Percentiles rank a stretch among this genome's conserved stretches.
These are phyloP conservation scores for Schwanniomyces vanrijiae DNA, from an alignment of 805 yeast genomes.

Conservation along the genomic window DNA sequence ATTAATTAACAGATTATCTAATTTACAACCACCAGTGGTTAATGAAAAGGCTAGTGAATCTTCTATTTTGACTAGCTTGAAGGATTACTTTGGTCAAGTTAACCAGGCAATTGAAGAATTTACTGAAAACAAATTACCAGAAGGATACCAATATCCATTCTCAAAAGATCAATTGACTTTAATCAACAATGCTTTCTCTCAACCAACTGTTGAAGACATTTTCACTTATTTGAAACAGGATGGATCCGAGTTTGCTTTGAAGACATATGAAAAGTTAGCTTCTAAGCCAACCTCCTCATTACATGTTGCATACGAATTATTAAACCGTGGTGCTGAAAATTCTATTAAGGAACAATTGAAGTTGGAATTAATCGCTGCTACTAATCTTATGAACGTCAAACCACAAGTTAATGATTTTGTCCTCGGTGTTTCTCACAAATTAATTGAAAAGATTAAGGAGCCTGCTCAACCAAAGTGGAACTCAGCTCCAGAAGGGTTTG, in stretches of 20 bases:
- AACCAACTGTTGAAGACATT: slow-evolving; percentile 53
- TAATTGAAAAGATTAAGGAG: slow-evolving; percentile 58
- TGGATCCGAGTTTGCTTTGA: slow-evolving; percentile 64
- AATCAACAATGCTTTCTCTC: slow-evolving; percentile 69
- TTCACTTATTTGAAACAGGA: slow-evolving; percentile 51
- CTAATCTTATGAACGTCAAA: slow-evolving; percentile 61
- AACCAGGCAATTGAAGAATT: slow-evolving; percentile 79
- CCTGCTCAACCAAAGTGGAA: slow-evolving; percentile 38
- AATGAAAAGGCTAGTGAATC: slow-evolving; percentile 27
- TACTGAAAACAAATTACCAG: slow-evolving; percentile 61
- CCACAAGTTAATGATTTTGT: slow-evolving; percentile 59
- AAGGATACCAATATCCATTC: slow-evolving; percentile 58
- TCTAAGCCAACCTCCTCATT: slow-evolving; percentile 78
- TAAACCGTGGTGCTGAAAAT: slow-evolving; percentile 58
- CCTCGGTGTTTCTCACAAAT: slow-evolving; percentile 63
- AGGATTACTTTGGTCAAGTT: slow-evolving; percentile 55
- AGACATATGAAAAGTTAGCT: slow-evolving; percentile 54
- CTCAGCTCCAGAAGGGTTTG: slow-evolving; percentile 13
- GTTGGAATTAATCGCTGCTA: slow-evolving; percentile 74
- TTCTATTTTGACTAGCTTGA: slow-evolving; percentile 19
- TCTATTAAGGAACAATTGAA: slow-evolving; percentile 66
- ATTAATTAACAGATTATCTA: slow-evolving; percentile 64
- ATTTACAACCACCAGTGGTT: slow-evolving; percentile 47
- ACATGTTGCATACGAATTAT: slow-evolving; percentile 66
- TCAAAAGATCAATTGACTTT: slow-evolving; percentile 54